Conservation (phyloP, 306 rosid genomes). For the Malus sieversii region DNA sequence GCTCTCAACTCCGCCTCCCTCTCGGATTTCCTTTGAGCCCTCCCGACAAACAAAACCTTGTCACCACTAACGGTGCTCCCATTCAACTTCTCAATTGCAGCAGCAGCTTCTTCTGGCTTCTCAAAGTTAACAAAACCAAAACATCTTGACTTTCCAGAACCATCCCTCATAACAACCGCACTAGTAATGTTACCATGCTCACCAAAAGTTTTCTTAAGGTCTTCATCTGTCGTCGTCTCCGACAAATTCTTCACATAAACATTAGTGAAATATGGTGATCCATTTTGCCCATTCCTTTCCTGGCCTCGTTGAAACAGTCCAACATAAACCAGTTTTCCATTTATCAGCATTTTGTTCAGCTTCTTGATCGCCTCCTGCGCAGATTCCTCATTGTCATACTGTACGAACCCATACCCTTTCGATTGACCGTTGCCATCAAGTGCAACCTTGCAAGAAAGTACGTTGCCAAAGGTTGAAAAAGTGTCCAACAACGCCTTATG, state of each 20-base stretch:
- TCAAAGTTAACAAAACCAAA: constrained; percentile 81
- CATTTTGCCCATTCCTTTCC: constrained; percentile 45
- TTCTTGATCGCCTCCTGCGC: constrained; percentile 52
- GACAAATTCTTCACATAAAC: constrained; percentile 69
- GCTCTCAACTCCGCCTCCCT: constrained; percentile 70
- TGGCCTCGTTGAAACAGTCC: constrained; percentile 51
- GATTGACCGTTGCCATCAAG: constrained; percentile 59
- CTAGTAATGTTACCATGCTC: constrained; percentile 60
- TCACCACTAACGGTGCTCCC: constrained; percentile 53
- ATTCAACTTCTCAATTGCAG: constrained; percentile 61
- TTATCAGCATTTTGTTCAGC: constrained; percentile 71
- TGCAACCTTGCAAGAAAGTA: constrained; percentile 84
- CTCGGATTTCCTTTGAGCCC: constrained; percentile 69
- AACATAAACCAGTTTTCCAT: constrained; percentile 65
- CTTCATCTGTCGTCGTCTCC: constrained; percentile 46
- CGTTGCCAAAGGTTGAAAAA: constrained; percentile 62
- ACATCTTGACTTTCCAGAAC: constrained; percentile 61
- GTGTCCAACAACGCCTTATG: constrained; percentile 78
- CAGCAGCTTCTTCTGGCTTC: constrained; percentile 46
- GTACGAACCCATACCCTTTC: constrained; percentile 78
- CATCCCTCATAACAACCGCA: constrained; percentile 53
- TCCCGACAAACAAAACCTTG: constrained; percentile 59
- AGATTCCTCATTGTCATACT: constrained; percentile 58
- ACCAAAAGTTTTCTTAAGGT: constrained; percentile 42
- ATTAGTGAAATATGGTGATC: constrained; percentile 56